Conservation (phyloP, 2,329 filamentous ascomycete species). For the Colletotrichum echinochloae region DNA sequence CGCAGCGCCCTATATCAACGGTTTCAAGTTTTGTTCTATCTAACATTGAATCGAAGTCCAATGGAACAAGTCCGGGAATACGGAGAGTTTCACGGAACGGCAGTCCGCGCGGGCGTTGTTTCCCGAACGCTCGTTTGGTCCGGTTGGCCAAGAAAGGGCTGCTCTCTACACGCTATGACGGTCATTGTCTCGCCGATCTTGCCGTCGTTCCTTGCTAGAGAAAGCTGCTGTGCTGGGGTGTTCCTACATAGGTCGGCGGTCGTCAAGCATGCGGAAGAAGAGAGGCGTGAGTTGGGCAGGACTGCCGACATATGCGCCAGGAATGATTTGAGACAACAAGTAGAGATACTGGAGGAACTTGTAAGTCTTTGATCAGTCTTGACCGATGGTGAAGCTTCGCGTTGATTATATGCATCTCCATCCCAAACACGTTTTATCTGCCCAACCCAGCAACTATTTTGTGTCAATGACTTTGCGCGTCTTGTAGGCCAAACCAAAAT, state of each 20-base stretch:
- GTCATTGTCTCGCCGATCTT: neutral
- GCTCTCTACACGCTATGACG: neutral
- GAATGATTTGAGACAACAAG: neutral
- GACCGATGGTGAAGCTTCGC: neutral
- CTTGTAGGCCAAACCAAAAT: too few relatives aligned
- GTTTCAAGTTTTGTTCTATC: constrained; percentile 1
- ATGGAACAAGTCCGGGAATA: neutral
- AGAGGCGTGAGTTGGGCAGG: neutral
- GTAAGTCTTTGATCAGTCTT: neutral
- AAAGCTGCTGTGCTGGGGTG: neutral
- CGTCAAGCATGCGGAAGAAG: neutral
- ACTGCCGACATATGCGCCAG: neutral
- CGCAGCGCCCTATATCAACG: neutral
- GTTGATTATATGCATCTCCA: neutral
- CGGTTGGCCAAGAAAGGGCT: neutral
- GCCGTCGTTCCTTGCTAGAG: neutral
- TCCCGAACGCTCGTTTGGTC: neutral
- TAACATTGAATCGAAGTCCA: neutral
- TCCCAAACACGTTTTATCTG: neutral
- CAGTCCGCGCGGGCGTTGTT: neutral
- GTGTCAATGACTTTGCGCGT: neutral
- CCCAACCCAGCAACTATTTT: neutral
- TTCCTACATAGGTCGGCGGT: neutral
- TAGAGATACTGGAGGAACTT: neutral
- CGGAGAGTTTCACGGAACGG: neutral